A percentile compares a stretch with the other conserved stretches of the same genome.
Conservation (phyloP, 2,329 filamentous ascomycete genomes). For the Colletotrichum navitas region DNA sequence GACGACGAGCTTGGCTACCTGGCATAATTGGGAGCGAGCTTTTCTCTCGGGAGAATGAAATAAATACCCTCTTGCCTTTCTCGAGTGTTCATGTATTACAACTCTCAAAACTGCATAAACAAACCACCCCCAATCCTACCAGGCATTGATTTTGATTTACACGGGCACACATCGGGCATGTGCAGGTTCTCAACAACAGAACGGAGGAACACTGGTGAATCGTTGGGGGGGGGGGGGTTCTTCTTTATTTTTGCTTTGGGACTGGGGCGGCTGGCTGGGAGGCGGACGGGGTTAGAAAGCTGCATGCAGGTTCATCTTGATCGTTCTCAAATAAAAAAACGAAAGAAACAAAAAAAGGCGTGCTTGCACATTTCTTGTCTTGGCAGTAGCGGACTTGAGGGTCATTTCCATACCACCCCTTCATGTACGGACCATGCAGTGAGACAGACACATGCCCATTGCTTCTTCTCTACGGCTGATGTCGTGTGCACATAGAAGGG, state of each 20-base stretch:
- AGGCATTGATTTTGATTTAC: constrained; percentile 35
- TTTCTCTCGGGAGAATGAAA: constrained; percentile 35
- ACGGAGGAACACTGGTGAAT: constrained; percentile 34
- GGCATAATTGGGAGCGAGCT: constrained; percentile 67
- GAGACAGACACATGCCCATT: neutral
- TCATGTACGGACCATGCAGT: neutral
- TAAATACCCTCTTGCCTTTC: constrained; percentile 36
- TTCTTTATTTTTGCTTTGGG: constrained; percentile 35
- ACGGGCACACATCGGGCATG: constrained; percentile 32
- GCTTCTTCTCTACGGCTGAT: neutral
- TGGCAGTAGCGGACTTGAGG: neutral
- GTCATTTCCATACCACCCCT: neutral
- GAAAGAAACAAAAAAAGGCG: neutral
- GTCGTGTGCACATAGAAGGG: too few species aligned
- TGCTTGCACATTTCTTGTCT: constrained; percentile 3
- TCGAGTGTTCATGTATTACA: constrained; percentile 40
- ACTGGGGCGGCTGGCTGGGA: constrained; percentile 28
- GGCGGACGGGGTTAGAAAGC: constrained; percentile 35
- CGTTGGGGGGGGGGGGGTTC: constrained; percentile 24
- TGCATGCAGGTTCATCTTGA: constrained; percentile 37
- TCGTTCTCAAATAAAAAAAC: neutral
- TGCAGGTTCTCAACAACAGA: constrained; percentile 35
- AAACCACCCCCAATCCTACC: constrained; percentile 19
- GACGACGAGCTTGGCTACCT: constrained; percentile 96
- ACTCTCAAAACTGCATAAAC: constrained; percentile 41